A percentile compares a stretch with the other conserved stretches of the same genome.
Conservation (phyloP, 1,284 basidiomycete genomes). For the Ganoderma multipileum region DNA sequence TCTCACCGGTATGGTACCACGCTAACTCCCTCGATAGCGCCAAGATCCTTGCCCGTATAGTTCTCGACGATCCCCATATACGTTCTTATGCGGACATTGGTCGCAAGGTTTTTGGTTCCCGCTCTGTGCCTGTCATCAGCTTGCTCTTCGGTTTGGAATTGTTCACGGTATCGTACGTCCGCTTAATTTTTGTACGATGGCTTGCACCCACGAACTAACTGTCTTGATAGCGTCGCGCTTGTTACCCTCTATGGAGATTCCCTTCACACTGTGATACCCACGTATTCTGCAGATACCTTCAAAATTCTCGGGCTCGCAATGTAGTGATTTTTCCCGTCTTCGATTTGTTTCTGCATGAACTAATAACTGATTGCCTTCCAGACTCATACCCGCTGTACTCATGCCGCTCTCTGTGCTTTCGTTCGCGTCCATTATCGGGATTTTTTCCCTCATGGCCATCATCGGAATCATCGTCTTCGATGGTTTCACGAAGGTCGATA, state of each 20-base stretch:
- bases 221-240: constrained; percentile 70
- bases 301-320: constrained; percentile 78
- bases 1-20: not conserved
- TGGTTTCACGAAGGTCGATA: constrained; percentile 79
- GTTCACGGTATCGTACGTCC: constrained; percentile 75
- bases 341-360: not conserved
- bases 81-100: constrained; percentile 91
- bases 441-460: constrained; percentile 81
- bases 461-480: constrained; percentile 86
- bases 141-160: constrained; percentile 85
- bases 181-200: not conserved
- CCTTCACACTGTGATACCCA: constrained; percentile 74
- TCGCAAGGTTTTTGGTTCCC: constrained; percentile 83
- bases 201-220: not conserved
- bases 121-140: constrained; percentile 73
- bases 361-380: constrained; percentile 36
- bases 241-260: constrained; percentile 90
- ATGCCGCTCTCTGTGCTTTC: constrained; percentile 86
- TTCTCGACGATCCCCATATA: constrained; percentile 72
- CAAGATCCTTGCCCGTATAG: constrained; percentile 83
- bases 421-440: constrained; percentile 85
- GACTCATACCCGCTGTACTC: constrained; percentile 84
- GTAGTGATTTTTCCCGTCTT: constrained; percentile 49
- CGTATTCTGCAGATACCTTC: constrained; percentile 72
- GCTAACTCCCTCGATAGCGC: constrained; percentile 57